phyloP scores from a whole-genome alignment of 169 alveolate species.

The Plasmodium fragile region DNA sequence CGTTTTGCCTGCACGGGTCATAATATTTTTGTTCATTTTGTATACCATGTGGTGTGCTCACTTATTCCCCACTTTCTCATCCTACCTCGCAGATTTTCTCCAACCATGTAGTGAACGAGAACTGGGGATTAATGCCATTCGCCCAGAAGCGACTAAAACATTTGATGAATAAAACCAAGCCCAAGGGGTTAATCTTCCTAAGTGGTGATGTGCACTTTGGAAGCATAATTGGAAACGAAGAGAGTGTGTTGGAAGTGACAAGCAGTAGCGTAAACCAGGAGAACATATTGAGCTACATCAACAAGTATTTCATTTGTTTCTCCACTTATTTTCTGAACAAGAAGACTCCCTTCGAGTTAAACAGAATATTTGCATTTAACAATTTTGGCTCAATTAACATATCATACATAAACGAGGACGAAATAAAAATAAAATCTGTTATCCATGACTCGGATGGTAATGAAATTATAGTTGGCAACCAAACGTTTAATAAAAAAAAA shows the following conservation, averaged over 20 bases:
- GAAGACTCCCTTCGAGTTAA: slow-evolving; percentile 28
- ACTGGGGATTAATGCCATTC: slow-evolving; percentile 89
- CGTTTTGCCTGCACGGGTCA: background rate
- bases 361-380: slow-evolving; percentile 41
- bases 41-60: background rate
- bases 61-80: background rate
- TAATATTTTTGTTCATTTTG: background rate
- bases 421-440: slow-evolving; percentile 36
- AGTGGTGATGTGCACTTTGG: slow-evolving; percentile 91
- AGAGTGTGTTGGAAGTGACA: slow-evolving; percentile 69
- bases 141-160: slow-evolving; percentile 83
- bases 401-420: slow-evolving; percentile 16
- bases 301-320: slow-evolving; percentile 26
- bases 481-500: slow-evolving; percentile 49
- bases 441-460: slow-evolving; percentile 54
- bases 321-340: slow-evolving; percentile 11
- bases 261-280: slow-evolving; percentile 71
- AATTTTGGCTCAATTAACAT: slow-evolving; percentile 61
- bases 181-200: slow-evolving; percentile 85
- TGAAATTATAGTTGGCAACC: slow-evolving; percentile 56
- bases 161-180: slow-evolving; percentile 83
- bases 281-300: slow-evolving; percentile 31
- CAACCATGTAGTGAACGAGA: slow-evolving; percentile 79
- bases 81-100: slow-evolving; percentile 50
- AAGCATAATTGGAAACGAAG: slow-evolving; percentile 79